Evolutionary conservation across 2,329 filamentous ascomycete species (phyloP).

Genomic region (Karstenula rhodostoma): DNA sequence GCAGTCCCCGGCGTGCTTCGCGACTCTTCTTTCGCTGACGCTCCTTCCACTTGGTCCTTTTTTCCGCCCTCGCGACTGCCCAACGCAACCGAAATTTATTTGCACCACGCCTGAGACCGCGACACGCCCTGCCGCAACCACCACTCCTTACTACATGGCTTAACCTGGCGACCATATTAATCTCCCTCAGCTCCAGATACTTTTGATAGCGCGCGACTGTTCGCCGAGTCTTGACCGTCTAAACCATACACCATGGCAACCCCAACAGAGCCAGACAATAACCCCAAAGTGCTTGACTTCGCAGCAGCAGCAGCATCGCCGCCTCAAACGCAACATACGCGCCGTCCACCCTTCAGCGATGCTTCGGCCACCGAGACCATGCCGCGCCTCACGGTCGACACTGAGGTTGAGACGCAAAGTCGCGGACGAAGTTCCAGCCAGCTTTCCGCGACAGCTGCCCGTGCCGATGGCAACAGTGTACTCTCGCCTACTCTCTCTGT

Average conservation of each 20-base stretch:
- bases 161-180: not conserved
- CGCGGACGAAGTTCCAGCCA: slow-evolving; percentile 38
- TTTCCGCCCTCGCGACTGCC: not conserved
- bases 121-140: not conserved
- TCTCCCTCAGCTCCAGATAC: not conserved
- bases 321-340: slow-evolving; percentile 16
- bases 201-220: not conserved
- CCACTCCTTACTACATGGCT: not conserved
- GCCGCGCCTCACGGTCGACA: slow-evolving; percentile 34
- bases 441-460: slow-evolving; percentile 39
- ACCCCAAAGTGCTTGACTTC: slow-evolving; percentile 44
- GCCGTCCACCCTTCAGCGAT: slow-evolving; percentile 9
- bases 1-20: not conserved
- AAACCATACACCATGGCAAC: slow-evolving; percentile 32
- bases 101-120: not conserved
- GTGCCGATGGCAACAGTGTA: slow-evolving; percentile 31
- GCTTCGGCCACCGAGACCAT: not conserved
- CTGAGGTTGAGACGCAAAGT: slow-evolving; percentile 30
- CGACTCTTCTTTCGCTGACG: not conserved
- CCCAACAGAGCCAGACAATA: slow-evolving; percentile 19
- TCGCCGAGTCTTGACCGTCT: not conserved
- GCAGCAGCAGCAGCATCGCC: slow-evolving; percentile 33
- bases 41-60: slow-evolving; percentile 1
- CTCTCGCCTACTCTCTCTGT: slow-evolving; percentile 44
- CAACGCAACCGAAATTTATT: not conserved